Conservation (phyloP, 1,284 basidiomycete species). For the Fistulina hepatica region DNA sequence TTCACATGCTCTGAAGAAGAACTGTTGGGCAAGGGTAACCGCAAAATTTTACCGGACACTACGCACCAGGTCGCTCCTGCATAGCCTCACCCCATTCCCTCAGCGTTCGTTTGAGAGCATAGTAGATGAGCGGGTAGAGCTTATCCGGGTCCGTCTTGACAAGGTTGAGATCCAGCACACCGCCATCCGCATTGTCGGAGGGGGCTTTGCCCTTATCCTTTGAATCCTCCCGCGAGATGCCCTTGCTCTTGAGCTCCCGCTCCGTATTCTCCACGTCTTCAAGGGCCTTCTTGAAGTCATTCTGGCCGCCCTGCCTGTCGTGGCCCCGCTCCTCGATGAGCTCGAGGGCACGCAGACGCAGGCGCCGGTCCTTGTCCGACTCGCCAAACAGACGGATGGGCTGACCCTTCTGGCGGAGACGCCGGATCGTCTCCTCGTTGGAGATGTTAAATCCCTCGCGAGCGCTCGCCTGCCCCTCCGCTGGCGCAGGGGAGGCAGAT, state of each 20-base stretch:
- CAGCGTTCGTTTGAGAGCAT: conserved; percentile 84
- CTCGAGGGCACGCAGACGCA: conserved; percentile 87
- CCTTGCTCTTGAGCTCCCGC: conserved; percentile 52
- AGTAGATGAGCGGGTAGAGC: conserved; percentile 95
- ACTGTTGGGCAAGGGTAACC: conserved; percentile 6
- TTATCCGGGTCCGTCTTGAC: conserved; percentile 92
- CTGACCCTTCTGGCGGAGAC: conserved; percentile 85
- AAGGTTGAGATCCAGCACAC: conserved; percentile 67
- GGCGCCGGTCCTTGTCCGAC: conserved; percentile 83
- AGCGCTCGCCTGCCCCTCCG: conserved; percentile 37
- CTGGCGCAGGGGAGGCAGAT: conserved; percentile 15
- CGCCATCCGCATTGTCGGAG: conserved; percentile 34
- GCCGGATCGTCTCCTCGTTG: conserved; percentile 82
- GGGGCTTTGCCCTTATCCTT: conserved; percentile 60
- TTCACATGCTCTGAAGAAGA: conserved; percentile 60
- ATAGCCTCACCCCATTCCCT: conserved; percentile 96
- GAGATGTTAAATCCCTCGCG: conserved; percentile 97
- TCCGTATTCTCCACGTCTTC: conserved; percentile 86
- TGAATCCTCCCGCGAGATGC: conserved; percentile 18
- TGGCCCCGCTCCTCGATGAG: conserved; percentile 84
- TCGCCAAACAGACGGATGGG: conserved; percentile 95
- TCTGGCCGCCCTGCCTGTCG: conserved; percentile 68
- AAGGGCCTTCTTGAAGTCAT: conserved; percentile 91
- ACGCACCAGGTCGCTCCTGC: conserved; percentile 78
- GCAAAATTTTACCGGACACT: neutral